phyloP scores from a whole-genome alignment of 345 rosid genomes.

The Pugionium dolabratum region DNA sequence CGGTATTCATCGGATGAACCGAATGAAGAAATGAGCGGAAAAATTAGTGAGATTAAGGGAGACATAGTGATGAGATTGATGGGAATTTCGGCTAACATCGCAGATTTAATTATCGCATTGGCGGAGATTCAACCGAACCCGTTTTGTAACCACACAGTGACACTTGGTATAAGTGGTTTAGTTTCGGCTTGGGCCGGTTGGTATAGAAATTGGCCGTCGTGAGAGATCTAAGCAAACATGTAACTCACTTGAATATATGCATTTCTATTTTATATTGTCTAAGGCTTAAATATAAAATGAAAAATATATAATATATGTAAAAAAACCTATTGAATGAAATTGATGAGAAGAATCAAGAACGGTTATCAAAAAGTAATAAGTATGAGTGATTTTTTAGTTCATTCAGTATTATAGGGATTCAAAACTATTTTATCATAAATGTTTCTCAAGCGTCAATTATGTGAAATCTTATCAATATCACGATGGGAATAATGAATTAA shows the following conservation, averaged over 20 bases:
- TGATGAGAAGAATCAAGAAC: constrained; percentile 32
- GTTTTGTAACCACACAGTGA: constrained; percentile 68
- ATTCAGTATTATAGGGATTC: too few relatives aligned
- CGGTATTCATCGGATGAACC: constrained; percentile 33
- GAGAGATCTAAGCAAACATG: constrained; percentile 21
- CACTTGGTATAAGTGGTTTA: constrained; percentile 83
- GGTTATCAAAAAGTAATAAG: too few relatives aligned
- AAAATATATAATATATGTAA: not conserved
- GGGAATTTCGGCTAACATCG: constrained; percentile 86
- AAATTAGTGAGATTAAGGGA: constrained; percentile 49
- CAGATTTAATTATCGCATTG: constrained; percentile 76
- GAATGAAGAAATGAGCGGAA: constrained; percentile 33
- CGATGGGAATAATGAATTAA: too few relatives aligned
- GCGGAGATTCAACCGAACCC: constrained; percentile 93
- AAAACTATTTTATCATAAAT: too few relatives aligned
- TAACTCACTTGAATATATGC: constrained; percentile 28
- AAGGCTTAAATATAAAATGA: not conserved
- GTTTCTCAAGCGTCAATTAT: too few relatives aligned
- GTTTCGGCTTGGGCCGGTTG: constrained; percentile 99
- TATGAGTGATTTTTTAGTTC: too few relatives aligned
- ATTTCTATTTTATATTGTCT: not conserved
- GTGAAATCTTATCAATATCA: too few relatives aligned
- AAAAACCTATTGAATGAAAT: not conserved
- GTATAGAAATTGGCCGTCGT: constrained; percentile 95
- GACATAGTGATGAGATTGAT: constrained; percentile 82